Conservation (phyloP, 345 rosid species). For the Lenwebbia sp. region DNA sequence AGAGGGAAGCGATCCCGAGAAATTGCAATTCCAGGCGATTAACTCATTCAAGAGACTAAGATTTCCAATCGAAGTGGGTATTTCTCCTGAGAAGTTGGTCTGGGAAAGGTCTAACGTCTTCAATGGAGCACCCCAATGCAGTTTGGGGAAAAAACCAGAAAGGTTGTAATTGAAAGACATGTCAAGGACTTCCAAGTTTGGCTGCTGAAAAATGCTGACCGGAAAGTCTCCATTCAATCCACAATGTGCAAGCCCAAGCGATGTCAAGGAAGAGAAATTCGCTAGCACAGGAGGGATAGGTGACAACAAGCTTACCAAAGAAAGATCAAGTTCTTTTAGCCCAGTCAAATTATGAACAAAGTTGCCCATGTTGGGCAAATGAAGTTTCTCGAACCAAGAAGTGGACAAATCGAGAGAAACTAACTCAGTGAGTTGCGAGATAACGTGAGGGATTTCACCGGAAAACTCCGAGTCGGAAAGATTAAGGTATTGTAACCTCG, state of each 20-base stretch:
- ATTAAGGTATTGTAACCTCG: no score
- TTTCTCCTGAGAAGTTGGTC: background rate
- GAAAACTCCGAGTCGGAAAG: no score
- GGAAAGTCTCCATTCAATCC: background rate
- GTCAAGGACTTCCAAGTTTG: background rate
- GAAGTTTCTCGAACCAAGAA: no score
- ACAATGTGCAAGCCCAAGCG: background rate
- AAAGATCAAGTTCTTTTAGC: background rate
- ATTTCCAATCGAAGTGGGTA: background rate
- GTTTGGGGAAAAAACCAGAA: background rate
- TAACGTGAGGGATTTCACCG: no score
- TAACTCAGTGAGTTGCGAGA: no score
- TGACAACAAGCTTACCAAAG: fast-evolving
- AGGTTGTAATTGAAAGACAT: background rate
- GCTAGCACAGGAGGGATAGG: background rate
- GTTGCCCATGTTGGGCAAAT: background rate
- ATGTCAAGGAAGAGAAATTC: background rate
- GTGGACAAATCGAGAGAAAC: no score
- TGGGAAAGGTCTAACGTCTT: background rate
- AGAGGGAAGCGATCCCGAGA: background rate
- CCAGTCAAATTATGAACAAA: background rate
- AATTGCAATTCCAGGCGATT: fast-evolving
- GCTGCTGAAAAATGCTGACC: background rate
- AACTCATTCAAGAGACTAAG: background rate
- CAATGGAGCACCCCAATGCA: background rate